Conservation (phyloP, 495 filamentous ascomycete species). For the Aspergillus biplanus region DNA sequence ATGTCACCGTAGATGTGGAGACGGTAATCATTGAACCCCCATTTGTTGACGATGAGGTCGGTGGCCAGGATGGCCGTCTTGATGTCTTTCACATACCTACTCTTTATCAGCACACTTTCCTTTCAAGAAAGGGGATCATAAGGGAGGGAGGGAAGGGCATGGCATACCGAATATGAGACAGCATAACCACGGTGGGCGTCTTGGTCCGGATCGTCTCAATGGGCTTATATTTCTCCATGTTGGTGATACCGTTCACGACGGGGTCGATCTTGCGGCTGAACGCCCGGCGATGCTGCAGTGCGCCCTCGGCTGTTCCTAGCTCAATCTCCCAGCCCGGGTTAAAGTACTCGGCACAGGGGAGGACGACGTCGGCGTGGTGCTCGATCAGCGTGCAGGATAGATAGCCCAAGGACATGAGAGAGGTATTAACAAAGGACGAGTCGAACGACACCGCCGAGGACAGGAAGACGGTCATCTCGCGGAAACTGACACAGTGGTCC, state of each 20-base stretch:
- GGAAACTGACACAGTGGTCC: slow-evolving; percentile 68
- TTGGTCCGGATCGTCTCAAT: slow-evolving; percentile 57
- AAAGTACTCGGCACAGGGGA: slow-evolving; percentile 67
- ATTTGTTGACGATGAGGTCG: slow-evolving; percentile 66
- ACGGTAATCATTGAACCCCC: slow-evolving; percentile 63
- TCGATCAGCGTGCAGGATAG: slow-evolving; percentile 55
- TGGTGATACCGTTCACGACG: slow-evolving; percentile 67
- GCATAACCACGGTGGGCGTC: slow-evolving; percentile 63
- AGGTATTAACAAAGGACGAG: slow-evolving; percentile 53
- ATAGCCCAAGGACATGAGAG: slow-evolving; percentile 22
- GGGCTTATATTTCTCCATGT: slow-evolving; percentile 64
- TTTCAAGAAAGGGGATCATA: too few relatives aligned
- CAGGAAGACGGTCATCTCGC: slow-evolving; percentile 54
- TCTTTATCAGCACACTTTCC: slow-evolving; percentile 7
- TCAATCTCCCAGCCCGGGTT: slow-evolving; percentile 72
- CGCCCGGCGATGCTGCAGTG: slow-evolving; percentile 56
- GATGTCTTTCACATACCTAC: slow-evolving; percentile 57
- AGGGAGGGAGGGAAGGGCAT: background rate
- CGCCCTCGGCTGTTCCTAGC: slow-evolving; percentile 60
- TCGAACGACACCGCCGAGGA: slow-evolving; percentile 50
- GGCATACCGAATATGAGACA: slow-evolving; percentile 61
- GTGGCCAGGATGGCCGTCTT: slow-evolving; percentile 64
- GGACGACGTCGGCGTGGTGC: slow-evolving; percentile 65
- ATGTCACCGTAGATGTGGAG: slow-evolving; percentile 65
- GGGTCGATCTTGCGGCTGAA: slow-evolving; percentile 66